Percentiles rank a stretch among this genome's conserved stretches.
Evolutionary conservation across 257 asterid species (phyloP).

Genomic region (Salvia miltiorrhiza): DNA sequence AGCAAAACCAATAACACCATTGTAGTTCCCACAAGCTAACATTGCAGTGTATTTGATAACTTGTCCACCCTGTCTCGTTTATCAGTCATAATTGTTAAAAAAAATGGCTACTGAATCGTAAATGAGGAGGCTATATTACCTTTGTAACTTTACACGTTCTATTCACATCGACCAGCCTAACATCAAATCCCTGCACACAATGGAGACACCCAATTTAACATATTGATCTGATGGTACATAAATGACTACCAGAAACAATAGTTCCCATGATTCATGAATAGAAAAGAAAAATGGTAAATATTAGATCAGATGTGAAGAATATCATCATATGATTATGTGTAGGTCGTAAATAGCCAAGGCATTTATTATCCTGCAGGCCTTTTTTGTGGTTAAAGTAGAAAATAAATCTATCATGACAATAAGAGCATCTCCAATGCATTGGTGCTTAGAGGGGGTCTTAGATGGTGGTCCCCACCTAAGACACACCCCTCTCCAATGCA

Average conservation of each 20-base stretch:
- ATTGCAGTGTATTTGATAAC: conserved; percentile 76
- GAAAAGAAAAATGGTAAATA: neutral
- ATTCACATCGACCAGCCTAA: conserved; percentile 80
- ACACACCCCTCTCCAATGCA: too few relatives aligned
- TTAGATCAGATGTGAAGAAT: neutral
- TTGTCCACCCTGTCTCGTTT: conserved; percentile 72
- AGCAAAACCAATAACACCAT: conserved; percentile 92
- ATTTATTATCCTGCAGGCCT: neutral
- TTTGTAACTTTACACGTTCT: conserved; percentile 85
- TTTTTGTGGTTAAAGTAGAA: neutral
- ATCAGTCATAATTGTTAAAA: conserved; percentile 21
- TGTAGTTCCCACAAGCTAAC: conserved; percentile 94
- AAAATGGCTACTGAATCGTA: conserved; percentile 4
- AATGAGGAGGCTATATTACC: conserved; percentile 42
- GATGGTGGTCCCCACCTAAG: too few relatives aligned
- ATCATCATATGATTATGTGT: neutral
- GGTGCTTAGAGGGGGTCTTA: too few relatives aligned
- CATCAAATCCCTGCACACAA: conserved; percentile 83
- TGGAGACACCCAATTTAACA: conserved; percentile 17
- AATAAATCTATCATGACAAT: neutral
- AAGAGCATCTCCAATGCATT: too few relatives aligned
- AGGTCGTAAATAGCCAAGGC: neutral
- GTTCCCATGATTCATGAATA: neutral
- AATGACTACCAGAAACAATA: neutral
- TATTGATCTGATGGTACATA: neutral